phyloP scores from a whole-genome alignment of 2,329 filamentous ascomycete genomes.

The Thelonectria discophora region DNA sequence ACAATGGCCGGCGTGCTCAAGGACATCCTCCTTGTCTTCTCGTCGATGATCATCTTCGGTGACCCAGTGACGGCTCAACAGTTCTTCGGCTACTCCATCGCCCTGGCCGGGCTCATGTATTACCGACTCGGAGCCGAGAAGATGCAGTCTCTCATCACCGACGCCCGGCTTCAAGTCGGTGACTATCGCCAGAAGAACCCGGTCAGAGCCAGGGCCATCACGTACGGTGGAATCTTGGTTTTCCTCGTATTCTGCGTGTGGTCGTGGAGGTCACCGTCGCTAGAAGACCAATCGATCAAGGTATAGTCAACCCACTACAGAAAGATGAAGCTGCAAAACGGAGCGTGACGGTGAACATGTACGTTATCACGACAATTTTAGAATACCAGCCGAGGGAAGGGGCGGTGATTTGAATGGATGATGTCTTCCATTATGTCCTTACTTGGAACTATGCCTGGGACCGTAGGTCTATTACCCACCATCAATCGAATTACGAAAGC shows the following conservation, averaged over 20 bases:
- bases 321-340: too few relatives aligned
- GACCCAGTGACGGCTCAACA: slow-evolving; percentile 23
- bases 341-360: not conserved
- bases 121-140: slow-evolving; percentile 21
- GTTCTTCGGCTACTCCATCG: slow-evolving; percentile 24
- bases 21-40: slow-evolving; percentile 22
- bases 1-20: slow-evolving; percentile 24
- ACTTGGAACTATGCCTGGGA: not conserved
- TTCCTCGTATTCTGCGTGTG: slow-evolving; percentile 4
- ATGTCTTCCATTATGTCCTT: not conserved
- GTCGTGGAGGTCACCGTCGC: slow-evolving; percentile 2
- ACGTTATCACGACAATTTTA: not conserved
- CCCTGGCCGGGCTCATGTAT: slow-evolving; percentile 16
- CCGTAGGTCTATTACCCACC: not conserved
- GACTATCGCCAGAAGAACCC: slow-evolving; percentile 22
- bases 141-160: slow-evolving; percentile 9
- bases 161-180: slow-evolving; percentile 14
- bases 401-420: not conserved
- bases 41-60: slow-evolving; percentile 20
- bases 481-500: slow-evolving; percentile 24
- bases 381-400: not conserved
- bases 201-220: not conserved
- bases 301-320: not conserved
- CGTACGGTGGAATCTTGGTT: slow-evolving; percentile 3
- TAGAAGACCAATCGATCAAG: not conserved